Conservation (phyloP, 2,329 filamentous ascomycete species). For the Fusarium sp. region DNA sequence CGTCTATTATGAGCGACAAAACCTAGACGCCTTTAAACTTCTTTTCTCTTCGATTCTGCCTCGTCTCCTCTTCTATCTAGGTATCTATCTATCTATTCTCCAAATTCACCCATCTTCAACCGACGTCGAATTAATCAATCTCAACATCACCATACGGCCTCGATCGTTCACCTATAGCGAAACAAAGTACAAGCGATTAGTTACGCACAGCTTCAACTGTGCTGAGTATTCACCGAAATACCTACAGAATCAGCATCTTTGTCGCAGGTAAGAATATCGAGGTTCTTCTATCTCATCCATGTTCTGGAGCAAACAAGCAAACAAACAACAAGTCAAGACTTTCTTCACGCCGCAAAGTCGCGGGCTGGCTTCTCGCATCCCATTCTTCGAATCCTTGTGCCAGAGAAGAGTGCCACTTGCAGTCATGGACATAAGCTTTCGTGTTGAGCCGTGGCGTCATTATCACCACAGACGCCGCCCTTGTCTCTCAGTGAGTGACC, state of each 20-base stretch:
- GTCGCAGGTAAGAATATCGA: conserved; percentile 4
- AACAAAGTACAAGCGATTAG: not conserved
- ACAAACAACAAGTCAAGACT: not conserved
- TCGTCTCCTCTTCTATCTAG: not conserved
- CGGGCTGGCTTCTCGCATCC: not conserved
- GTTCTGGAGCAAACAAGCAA: not conserved
- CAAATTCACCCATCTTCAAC: not conserved
- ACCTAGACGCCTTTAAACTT: not conserved
- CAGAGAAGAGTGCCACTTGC: not conserved
- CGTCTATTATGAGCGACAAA: not conserved
- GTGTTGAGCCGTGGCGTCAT: conserved; percentile 6
- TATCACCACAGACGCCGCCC: not conserved
- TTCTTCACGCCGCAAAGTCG: not conserved
- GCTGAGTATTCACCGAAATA: not conserved
- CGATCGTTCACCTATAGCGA: not conserved
- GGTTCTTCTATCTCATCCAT: not conserved
- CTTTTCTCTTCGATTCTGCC: not conserved
- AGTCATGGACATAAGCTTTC: not conserved
- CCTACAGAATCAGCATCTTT: not conserved
- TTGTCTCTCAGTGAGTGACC: not conserved
- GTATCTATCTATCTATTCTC: not conserved
- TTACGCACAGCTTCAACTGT: not conserved
- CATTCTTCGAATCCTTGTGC: not conserved
- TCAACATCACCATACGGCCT: not conserved
- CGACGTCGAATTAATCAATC: not conserved